Conservation (phyloP, 768 basidiomycete genomes). For the Lactarius sp. region DNA sequence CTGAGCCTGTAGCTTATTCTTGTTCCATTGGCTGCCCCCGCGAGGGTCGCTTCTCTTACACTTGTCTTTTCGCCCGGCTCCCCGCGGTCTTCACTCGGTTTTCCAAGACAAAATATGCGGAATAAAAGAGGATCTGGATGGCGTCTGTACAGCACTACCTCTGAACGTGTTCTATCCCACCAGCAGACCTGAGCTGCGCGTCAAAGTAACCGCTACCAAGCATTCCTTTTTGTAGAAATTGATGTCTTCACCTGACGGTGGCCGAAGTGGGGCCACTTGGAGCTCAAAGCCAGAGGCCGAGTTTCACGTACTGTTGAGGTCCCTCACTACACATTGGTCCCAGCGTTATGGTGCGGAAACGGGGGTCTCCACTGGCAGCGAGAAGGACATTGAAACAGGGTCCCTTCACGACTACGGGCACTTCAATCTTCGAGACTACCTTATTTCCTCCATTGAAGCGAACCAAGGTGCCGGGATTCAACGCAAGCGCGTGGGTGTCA, state of each 20-base stretch:
- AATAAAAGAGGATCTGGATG: not conserved
- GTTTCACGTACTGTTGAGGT: not conserved
- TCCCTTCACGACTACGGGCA: conserved; percentile 35
- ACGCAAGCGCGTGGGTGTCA: conserved; percentile 72
- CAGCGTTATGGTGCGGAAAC: not conserved
- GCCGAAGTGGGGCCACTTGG: not conserved
- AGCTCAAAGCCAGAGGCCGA: not conserved
- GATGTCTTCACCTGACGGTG: not conserved
- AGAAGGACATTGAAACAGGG: conserved; percentile 41
- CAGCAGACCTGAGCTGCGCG: not conserved
- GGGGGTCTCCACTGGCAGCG: not conserved
- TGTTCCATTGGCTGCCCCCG: not conserved
- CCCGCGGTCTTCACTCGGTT: not conserved
- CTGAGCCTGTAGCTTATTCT: conserved; percentile 3
- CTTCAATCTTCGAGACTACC: conserved; percentile 66
- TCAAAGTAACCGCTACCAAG: not conserved
- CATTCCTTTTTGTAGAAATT: not conserved
- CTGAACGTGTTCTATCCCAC: not conserved
- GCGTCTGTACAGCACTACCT: not conserved
- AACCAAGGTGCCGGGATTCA: conserved; percentile 60
- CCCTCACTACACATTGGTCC: not conserved
- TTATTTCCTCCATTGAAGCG: conserved; percentile 61
- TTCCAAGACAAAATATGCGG: not conserved
- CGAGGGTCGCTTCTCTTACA: not conserved
- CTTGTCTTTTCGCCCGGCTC: not conserved